phyloP scores from a whole-genome alignment of 2,329 filamentous ascomycete genomes.

The Karstenula rhodostoma region DNA sequence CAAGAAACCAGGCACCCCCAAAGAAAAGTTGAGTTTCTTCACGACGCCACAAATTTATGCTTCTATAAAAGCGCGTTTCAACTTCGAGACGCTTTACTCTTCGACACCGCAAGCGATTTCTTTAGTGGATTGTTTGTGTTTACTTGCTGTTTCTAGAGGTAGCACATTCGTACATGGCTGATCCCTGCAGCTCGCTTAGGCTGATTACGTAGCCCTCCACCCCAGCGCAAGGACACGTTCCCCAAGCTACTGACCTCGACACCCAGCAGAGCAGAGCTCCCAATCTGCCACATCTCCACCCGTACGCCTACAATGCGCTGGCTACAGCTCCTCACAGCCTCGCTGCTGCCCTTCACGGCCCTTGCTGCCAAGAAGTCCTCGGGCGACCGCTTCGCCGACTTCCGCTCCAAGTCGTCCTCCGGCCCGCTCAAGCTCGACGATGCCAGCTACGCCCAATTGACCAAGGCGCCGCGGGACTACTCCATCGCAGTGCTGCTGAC shows the following conservation, averaged over 20 bases:
- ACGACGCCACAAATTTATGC: not conserved
- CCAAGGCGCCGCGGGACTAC: conserved; percentile 81
- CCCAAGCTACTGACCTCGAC: conserved; percentile 16
- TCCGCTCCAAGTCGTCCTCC: conserved; percentile 71
- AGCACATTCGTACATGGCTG: not conserved
- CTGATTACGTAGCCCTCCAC: conserved; percentile 38
- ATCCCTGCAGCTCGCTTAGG: conserved; percentile 23
- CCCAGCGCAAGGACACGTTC: conserved; percentile 44
- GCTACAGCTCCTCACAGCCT: conserved; percentile 67
- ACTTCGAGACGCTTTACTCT: no score
- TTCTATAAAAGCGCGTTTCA: no score
- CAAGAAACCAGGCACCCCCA: conserved; percentile 16
- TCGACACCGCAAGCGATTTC: conserved; percentile 6
- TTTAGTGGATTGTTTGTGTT: not conserved
- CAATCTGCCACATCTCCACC: conserved; percentile 23
- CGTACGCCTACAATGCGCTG: conserved; percentile 67
- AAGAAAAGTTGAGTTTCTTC: not conserved
- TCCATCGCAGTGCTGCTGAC: conserved; percentile 84
- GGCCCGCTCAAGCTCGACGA: conserved; percentile 82
- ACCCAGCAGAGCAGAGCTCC: conserved; percentile 32
- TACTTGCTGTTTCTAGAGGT: not conserved
- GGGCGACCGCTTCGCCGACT: conserved; percentile 73
- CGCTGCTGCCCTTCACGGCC: conserved; percentile 67
- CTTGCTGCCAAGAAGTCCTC: conserved; percentile 70
- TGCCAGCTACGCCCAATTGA: conserved; percentile 76